Evolutionary conservation across 1,284 basidiomycete species (phyloP), one percentile per base, ranked within the genome.

Genomic region (Inonotus obliquus): DNA sequence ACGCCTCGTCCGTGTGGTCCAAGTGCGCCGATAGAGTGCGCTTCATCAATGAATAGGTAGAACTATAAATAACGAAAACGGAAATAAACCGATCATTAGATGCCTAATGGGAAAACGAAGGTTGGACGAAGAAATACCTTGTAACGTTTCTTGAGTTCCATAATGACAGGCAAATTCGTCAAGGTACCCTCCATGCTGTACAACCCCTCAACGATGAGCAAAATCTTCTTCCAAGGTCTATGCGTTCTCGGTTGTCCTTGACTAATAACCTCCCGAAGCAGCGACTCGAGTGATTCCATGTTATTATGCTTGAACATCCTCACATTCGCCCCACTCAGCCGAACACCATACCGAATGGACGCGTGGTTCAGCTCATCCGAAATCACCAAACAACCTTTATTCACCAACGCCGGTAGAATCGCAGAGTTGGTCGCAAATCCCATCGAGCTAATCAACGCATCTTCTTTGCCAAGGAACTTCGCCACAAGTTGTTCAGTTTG

Each of bases 151-250:
- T 98, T 98, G 63, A 99, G 81, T 67, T 92, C 87, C 67, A 99
- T 73, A 59, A 99, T 79, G 11, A 72, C 80, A 1, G 96, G 96
- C 55, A 99, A 71, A 73, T 98, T 87, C 59, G 92, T 87, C 65
- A 99, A 72, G 6, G 92, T 95, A 25, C 96, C 97, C 75, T 99
- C 96, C 97, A 99, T 99, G 66, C 92, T 95, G 78, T 94, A 99
- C 52, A 99, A 75, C 2, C 96, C 96, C 74, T 99, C 96, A 38
- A 99, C 94, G 62, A 98, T 86, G 54, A 99, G 69, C 52, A 99
- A 72, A 66, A 99, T 99, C 81, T 98, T 98, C 81, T 97, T 98
- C 96, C 96, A 99, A 1, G 96, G 97, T 17, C 96, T 77, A 73
- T 98, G 97, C 0, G 95, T 98, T 76, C 95, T 90, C 1, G 96